Conservation (phyloP, 2,329 filamentous ascomycete species). For the Plectosphaerella cucumerina region DNA sequence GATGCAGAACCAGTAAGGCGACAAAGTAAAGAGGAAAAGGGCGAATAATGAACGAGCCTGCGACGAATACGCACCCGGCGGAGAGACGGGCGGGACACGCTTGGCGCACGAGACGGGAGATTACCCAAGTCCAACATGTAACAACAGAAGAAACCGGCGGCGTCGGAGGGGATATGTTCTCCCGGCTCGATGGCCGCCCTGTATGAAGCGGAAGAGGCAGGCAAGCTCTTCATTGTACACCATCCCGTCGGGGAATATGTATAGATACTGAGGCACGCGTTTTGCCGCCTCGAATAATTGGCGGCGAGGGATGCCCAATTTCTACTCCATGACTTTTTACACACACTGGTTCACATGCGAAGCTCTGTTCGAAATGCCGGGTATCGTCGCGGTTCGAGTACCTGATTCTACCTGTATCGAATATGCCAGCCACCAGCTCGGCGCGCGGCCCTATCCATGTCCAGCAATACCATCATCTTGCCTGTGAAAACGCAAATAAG, state of each 20-base stretch:
- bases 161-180: not conserved
- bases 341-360: too few species aligned
- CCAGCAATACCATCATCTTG: not conserved
- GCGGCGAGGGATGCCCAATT: constrained; percentile 1
- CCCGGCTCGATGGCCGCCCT: too few species aligned
- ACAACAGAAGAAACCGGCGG: not conserved
- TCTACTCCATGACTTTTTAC: constrained; percentile 3
- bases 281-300: not conserved
- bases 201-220: not conserved
- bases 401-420: constrained; percentile 1
- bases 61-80: not conserved
- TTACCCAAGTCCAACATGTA: not conserved
- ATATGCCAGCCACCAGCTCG: not conserved
- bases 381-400: not conserved
- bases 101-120: not conserved
- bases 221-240: constrained; percentile 9
- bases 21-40: not conserved
- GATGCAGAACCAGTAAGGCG: constrained; percentile 40
- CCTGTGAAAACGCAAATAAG: not conserved
- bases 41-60: not conserved
- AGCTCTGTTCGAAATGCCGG: not conserved
- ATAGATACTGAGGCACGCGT: not conserved
- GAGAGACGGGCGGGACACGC: not conserved
- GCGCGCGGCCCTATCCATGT: not conserved
- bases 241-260: not conserved